Evolutionary conservation across 2,329 filamentous ascomycete species (phyloP).

Genomic region (Neopestalotiopsis rosae): DNA sequence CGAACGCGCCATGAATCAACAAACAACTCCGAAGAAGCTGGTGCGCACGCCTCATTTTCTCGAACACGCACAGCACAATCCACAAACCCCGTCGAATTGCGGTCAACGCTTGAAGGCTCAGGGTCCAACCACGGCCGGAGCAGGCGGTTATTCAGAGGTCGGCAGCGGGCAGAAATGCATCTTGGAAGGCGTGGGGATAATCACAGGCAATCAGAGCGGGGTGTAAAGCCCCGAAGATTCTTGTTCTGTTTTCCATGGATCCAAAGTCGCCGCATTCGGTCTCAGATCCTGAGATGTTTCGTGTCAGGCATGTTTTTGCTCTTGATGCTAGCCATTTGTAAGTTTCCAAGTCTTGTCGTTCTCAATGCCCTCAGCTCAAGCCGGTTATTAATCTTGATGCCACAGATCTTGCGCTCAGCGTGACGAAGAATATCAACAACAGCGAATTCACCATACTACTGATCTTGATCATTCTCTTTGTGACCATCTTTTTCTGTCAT

Average conservation of each 20-base stretch:
- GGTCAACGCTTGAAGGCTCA: conserved; percentile 26
- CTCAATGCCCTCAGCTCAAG: not conserved
- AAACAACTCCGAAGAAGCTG: not conserved
- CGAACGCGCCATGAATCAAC: not conserved
- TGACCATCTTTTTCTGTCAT: conserved; percentile 82
- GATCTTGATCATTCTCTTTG: conserved; percentile 76
- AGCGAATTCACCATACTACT: conserved; percentile 81
- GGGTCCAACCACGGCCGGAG: conserved; percentile 19
- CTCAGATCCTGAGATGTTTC: conserved; percentile 64
- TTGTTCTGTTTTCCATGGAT: conserved; percentile 62
- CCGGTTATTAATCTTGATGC: not conserved
- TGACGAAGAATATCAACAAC: conserved; percentile 66
- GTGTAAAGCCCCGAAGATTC: conserved; percentile 46
- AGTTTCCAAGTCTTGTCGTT: conserved; percentile 38
- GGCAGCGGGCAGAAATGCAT: conserved; percentile 55
- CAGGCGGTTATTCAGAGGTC: conserved; percentile 40
- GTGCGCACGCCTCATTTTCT: not conserved
- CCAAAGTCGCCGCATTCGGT: conserved; percentile 57
- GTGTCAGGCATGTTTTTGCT: conserved; percentile 69
- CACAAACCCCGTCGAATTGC: conserved; percentile 29
- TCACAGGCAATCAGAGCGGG: conserved; percentile 14
- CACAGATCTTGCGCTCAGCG: conserved; percentile 73
- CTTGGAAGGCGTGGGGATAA: conserved; percentile 41
- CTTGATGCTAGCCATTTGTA: conserved; percentile 69
- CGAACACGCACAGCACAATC: conserved; percentile 21